Conservation (phyloP, 257 asterid genomes). For the Echites panduratus region DNA sequence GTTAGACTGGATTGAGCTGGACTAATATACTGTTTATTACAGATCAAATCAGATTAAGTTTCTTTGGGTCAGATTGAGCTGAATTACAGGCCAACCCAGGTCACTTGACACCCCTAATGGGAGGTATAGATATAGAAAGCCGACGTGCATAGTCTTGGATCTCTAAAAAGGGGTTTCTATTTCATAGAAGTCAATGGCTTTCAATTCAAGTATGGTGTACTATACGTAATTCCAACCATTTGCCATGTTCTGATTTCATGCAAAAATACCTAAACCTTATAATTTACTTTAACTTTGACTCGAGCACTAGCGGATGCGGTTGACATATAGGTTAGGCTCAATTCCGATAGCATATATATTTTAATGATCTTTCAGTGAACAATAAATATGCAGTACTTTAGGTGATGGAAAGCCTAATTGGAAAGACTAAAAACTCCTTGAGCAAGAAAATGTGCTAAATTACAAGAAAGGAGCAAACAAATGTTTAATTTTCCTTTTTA, state of each 20-base stretch:
- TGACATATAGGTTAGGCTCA: constrained; percentile 39
- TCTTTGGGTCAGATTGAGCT: too few relatives aligned
- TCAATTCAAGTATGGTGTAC: constrained; percentile 22
- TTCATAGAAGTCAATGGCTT: constrained; percentile 29
- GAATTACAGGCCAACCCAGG: too few relatives aligned
- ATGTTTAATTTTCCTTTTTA: too few relatives aligned
- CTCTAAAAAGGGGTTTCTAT: neutral
- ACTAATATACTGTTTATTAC: too few relatives aligned
- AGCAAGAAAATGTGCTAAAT: neutral
- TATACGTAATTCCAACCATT: constrained; percentile 1
- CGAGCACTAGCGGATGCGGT: constrained; percentile 15
- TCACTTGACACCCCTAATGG: too few relatives aligned
- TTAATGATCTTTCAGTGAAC: neutral
- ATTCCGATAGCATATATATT: constrained; percentile 8
- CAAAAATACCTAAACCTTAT: constrained; percentile 26
- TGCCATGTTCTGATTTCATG: constrained; percentile 18
- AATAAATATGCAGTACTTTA: neutral
- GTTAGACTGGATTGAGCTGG: too few relatives aligned
- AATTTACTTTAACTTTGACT: neutral
- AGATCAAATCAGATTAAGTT: too few relatives aligned
- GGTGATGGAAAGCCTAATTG: neutral
- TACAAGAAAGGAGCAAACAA: neutral
- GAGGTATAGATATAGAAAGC: neutral
- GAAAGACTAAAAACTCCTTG: neutral
- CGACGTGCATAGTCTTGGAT: neutral